Base-by-base conservation (phyloP, 352 stramenopile species). In the Phytophthora uliginosa region DNA sequence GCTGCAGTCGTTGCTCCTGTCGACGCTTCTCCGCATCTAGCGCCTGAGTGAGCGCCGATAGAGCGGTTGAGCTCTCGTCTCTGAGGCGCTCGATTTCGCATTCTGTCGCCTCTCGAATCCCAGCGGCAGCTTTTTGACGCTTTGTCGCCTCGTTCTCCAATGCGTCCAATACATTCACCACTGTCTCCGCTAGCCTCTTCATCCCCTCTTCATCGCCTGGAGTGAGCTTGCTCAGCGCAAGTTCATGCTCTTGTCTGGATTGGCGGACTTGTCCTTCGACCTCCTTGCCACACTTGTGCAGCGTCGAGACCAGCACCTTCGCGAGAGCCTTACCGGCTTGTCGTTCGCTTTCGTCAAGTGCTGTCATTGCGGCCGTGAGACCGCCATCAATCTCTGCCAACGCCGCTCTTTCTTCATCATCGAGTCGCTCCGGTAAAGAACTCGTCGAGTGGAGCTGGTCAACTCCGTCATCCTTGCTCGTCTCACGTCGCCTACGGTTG, bases 1-100 rank as follows among this genome's bases (percentile, higher is more conserved):
- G 71, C 8, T 77, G 63, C 12, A 82, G 50, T 40, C 54, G 66
- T 28, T 79, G 66, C 36, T 77, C 59, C 36, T 82, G 74, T 22
- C 62, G 66, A 34, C 59, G 62, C 51, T 77, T 79, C 36, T 82
- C 74, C 10, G 62, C 62, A 1, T 77, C 54, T 28, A 79, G 26
- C 10, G 71, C 36, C 1, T 67, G 34, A 4, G 42, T 56, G 2
- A 82, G 71, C 2, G 55, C 55, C 7, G 31, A 34, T 17, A 79
- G 54, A 13, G 66, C 53, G 36, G 36, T 70, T 0, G 22, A 26
- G 22, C 59, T 79, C 40, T 82, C 74, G 10, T 76, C 52, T 63
- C 65, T 61, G 9, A 77, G 36, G 40, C 53, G 66, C 20, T 66
- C 50, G 33, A 79, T 72, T 42, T 81, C 65, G 2, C 15, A 24